These are phyloP conservation scores for Cordyceps fumosorosea DNA, from an alignment of 2,329 filamentous ascomycete species.

Conservation along the genomic window DNA sequence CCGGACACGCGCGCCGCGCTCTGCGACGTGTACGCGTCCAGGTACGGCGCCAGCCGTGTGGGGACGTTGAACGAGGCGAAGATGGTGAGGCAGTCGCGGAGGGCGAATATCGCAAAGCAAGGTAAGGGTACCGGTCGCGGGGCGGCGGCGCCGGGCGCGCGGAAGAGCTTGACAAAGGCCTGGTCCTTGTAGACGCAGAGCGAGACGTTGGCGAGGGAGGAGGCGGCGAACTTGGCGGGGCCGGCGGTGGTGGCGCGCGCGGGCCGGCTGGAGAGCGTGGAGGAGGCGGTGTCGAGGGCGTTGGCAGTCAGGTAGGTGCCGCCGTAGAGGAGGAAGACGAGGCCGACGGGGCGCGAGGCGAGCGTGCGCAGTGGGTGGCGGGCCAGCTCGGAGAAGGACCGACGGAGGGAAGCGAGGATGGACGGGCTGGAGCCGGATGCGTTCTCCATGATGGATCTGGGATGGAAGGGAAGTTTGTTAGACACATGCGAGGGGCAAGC, in stretches of 20 bases:
- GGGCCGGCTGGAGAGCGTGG: slow-evolving; percentile 52
- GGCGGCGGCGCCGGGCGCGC: slow-evolving; percentile 43
- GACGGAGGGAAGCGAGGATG: slow-evolving; percentile 51
- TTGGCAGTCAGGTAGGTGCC: slow-evolving; percentile 90
- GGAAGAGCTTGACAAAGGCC: slow-evolving; percentile 77
- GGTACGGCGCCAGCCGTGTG: slow-evolving; percentile 62
- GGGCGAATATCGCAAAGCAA: slow-evolving; percentile 71
- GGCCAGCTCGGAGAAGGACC: slow-evolving; percentile 51
- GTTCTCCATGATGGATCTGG: slow-evolving; percentile 72
- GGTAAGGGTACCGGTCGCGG: slow-evolving; percentile 57
- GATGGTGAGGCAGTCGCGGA: slow-evolving; percentile 81
- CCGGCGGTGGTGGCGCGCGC: slow-evolving; percentile 64
- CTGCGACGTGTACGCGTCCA: slow-evolving; percentile 37
- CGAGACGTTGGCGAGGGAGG: slow-evolving; percentile 73
- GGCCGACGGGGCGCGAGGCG: slow-evolving; percentile 58
- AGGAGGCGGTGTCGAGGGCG: slow-evolving; percentile 69
- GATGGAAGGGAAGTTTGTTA: slow-evolving; percentile 23
- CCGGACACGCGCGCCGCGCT: slow-evolving; percentile 41
- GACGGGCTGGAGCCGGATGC: slow-evolving; percentile 58
- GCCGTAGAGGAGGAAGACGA: slow-evolving; percentile 72
- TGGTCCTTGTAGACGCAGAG: slow-evolving; percentile 88
- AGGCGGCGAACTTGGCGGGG: slow-evolving; percentile 72
- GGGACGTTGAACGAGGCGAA: slow-evolving; percentile 91
- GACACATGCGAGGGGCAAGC: slow-evolving; percentile 3
- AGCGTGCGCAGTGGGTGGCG: slow-evolving; percentile 55